Base-by-base conservation (phyloP, 352 stramenopile species). In the Peronospora farinosa region DNA sequence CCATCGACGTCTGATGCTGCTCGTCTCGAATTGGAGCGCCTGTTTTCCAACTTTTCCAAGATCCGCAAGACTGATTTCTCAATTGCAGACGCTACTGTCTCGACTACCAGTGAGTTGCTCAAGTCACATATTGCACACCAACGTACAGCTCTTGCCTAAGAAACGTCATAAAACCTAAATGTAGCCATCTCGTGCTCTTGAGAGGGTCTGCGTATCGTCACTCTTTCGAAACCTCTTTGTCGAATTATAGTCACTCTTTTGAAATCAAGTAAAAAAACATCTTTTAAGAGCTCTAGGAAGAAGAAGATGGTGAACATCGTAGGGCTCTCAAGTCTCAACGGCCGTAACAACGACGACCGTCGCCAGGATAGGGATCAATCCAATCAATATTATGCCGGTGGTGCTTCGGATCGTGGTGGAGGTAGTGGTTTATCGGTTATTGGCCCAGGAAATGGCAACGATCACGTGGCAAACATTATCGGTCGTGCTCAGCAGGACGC, bases 251-350 rank as follows among this genome's bases (percentile, higher is more conserved):
- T 48, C 52, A 55, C 46, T 56, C 31, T 56, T 44, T 15, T 8
- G n/a, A n/a, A n/a, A n/a, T n/a, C n/a, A n/a, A n/a, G n/a, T n/a
- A n/a, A n/a, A n/a, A n/a, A n/a, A n/a, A n/a, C n/a, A n/a, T n/a
- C n/a, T n/a, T n/a, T n/a, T n/a, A n/a, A n/a, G 23, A 27, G 23
- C 23, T 40, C 28, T 19, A 15, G 7, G 28, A 8, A 27, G 23
- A 60, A n/a, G n/a, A n/a, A 39, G 23, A 92, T 92, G 82, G 63
- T 66, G 19, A 92, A 92, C 67, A 86, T 92, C 61, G 77, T 92
- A 37, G 67, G 78, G 28, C 70, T 92, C 61, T 86, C 78, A 57
- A 88, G 67, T 54, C 63, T 92, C 23, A 75, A 69, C 57, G 58
- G 73, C 54, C 47, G 48, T 55, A 47, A 54, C 60, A 64, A 69